phyloP scores from a whole-genome alignment of 768 basidiomycete genomes.

The Termitomyces sp. region DNA sequence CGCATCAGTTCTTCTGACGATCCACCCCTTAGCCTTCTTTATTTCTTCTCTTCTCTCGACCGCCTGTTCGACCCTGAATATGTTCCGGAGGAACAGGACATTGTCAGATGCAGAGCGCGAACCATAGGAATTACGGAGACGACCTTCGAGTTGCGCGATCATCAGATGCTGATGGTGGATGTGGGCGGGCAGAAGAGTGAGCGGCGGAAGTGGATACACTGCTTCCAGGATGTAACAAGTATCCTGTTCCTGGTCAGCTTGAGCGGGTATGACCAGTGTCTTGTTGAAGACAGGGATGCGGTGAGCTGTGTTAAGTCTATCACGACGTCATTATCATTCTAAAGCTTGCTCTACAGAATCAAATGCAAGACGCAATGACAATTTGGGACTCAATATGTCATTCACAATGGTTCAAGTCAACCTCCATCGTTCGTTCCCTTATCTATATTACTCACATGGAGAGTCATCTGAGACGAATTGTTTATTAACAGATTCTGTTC shows the following conservation, averaged over 20 bases:
- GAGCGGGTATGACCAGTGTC: constrained; percentile 91
- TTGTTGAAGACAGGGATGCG: constrained; percentile 89
- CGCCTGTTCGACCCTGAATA: constrained; percentile 74
- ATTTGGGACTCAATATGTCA: constrained; percentile 99
- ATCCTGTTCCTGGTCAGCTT: constrained; percentile 89
- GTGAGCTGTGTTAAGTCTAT: constrained; percentile 38
- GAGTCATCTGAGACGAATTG: not conserved
- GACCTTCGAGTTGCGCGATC: constrained; percentile 68
- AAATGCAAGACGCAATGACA: constrained; percentile 99
- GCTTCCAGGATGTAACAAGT: constrained; percentile 91
- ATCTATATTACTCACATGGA: not conserved
- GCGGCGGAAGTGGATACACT: constrained; percentile 90
- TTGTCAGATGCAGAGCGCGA: constrained; percentile 78
- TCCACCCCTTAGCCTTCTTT: constrained; percentile 41
- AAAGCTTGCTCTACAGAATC: constrained; percentile 51
- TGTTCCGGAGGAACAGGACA: constrained; percentile 78
- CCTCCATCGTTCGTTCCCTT: constrained; percentile 61
- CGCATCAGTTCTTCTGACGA: constrained; percentile 5
- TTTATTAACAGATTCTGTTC: constrained; percentile 69
- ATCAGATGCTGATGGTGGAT: constrained; percentile 91
- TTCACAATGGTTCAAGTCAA: constrained; percentile 94
- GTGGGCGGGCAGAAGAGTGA: constrained; percentile 94
- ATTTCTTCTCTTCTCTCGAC: constrained; percentile 77
- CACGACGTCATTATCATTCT: not conserved
- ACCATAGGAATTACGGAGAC: constrained; percentile 93